A percentile compares a stretch with the other conserved stretches of the same genome.
These are phyloP conservation scores for Synchytrium microbalum DNA, from an alignment of 371 early-diverging fungal species.

Conservation along the genomic window DNA sequence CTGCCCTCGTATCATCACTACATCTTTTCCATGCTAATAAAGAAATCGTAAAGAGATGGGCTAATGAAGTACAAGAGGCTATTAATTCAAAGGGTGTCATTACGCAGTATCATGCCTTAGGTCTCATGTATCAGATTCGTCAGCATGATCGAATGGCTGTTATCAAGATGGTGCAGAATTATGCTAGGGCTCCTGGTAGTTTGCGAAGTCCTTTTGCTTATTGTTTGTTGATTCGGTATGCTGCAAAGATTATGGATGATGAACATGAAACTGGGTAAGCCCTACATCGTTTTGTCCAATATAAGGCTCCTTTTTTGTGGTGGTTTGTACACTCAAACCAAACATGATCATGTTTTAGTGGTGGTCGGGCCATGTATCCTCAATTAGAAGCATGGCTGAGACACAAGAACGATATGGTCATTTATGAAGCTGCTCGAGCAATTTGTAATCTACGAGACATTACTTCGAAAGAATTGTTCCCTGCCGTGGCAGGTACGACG, in stretches of 20 bases:
- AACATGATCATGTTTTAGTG: slow-evolving; percentile 7
- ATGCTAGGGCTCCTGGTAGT: slow-evolving; percentile 43
- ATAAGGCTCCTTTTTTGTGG: not conserved
- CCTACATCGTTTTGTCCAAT: not conserved
- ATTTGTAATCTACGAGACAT: slow-evolving; percentile 84
- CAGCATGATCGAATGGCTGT: slow-evolving; percentile 97
- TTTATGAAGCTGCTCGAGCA: slow-evolving; percentile 94
- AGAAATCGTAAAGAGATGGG: slow-evolving; percentile 82
- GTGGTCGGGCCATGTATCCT: slow-evolving; percentile 66
- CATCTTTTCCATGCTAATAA: slow-evolving; percentile 76
- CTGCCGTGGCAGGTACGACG: slow-evolving; percentile 69
- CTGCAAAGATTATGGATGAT: slow-evolving; percentile 89
- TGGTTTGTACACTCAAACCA: slow-evolving; percentile 2
- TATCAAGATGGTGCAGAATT: slow-evolving; percentile 86
- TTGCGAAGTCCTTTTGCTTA: slow-evolving; percentile 83
- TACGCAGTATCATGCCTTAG: slow-evolving; percentile 95
- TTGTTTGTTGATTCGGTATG: slow-evolving; percentile 87
- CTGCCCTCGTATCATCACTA: slow-evolving; percentile 87
- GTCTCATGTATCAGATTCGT: slow-evolving; percentile 84
- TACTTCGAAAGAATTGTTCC: slow-evolving; percentile 75
- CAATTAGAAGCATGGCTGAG: slow-evolving; percentile 82
- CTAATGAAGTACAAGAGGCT: slow-evolving; percentile 83
- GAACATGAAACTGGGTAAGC: slow-evolving; percentile 31
- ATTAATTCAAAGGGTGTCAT: slow-evolving; percentile 71
- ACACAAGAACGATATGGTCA: slow-evolving; percentile 95